Percentiles rank a stretch among this genome's conserved stretches.
Evolutionary conservation across 805 yeast genomes (phyloP).

Genomic region (Barnettozyma californica): DNA sequence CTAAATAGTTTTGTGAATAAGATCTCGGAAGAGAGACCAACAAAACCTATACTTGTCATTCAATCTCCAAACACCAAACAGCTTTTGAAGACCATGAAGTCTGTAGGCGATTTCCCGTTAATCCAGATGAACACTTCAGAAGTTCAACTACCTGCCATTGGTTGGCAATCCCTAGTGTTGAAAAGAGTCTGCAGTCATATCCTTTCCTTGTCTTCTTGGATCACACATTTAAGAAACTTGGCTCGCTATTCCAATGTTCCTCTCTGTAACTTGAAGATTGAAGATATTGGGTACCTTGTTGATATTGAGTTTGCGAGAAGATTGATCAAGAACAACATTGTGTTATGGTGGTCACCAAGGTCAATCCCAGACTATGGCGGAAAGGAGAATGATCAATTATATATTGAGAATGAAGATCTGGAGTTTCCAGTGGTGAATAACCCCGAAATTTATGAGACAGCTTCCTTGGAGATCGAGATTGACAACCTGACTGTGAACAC

Average conservation of each 20-base stretch:
- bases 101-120: slow-evolving; percentile 54
- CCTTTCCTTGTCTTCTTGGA: slow-evolving; percentile 69
- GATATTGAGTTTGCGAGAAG: slow-evolving; percentile 85
- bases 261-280: slow-evolving; percentile 75
- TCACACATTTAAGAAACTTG: slow-evolving; percentile 56
- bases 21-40: slow-evolving; percentile 60
- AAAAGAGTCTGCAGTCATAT: slow-evolving; percentile 65
- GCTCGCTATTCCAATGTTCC: slow-evolving; percentile 79
- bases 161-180: slow-evolving; percentile 71
- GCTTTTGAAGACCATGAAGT: slow-evolving; percentile 40
- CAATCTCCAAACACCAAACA: slow-evolving; percentile 62
- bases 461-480: slow-evolving; percentile 71
- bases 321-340: slow-evolving; percentile 55
- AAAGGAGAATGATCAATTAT: slow-evolving; percentile 51
- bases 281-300: slow-evolving; percentile 69
- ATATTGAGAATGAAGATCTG: slow-evolving; percentile 49
- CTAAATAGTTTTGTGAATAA: slow-evolving; percentile 49
- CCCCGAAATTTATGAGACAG: slow-evolving; percentile 75
- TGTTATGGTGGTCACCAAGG: slow-evolving; percentile 90
- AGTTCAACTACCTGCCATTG: slow-evolving; percentile 60
- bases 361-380: slow-evolving; percentile 87
- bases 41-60: slow-evolving; percentile 58
- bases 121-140: slow-evolving; percentile 57
- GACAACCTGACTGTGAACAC: slow-evolving; percentile 83
- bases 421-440: slow-evolving; percentile 68